A percentile compares a stretch with the other conserved stretches of the same genome.
These are phyloP conservation scores for Chaetomium olivaceum DNA, from an alignment of 2,329 filamentous ascomycete genomes.

Conservation along the genomic window DNA sequence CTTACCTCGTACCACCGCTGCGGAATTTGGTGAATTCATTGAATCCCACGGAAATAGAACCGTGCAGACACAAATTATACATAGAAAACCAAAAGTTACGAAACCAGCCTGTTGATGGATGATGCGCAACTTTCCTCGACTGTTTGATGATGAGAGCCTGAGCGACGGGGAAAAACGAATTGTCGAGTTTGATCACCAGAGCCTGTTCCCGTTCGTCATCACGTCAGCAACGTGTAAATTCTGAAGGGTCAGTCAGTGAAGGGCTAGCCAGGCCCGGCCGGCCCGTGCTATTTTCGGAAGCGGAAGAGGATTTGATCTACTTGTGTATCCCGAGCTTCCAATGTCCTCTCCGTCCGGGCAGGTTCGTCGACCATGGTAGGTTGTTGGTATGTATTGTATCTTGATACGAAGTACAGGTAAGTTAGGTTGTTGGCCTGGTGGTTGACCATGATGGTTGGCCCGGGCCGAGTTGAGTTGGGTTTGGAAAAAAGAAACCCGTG, in stretches of 20 bases:
- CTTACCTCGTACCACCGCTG: neutral
- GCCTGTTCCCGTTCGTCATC: neutral
- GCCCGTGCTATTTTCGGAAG: neutral
- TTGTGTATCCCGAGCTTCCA: neutral
- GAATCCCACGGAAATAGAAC: neutral
- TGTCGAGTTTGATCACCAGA: neutral
- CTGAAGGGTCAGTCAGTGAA: neutral
- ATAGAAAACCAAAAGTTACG: too few species aligned
- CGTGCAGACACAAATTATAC: neutral
- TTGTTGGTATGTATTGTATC: neutral
- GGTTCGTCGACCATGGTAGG: neutral
- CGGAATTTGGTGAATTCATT: neutral
- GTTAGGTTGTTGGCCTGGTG: too few species aligned
- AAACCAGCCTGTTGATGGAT: too few species aligned
- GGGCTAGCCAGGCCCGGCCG: neutral
- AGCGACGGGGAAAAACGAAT: neutral
- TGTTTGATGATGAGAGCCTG: neutral
- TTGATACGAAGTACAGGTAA: too few species aligned
- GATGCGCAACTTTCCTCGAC: too few species aligned
- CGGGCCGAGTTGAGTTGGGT: neutral
- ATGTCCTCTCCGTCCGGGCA: neutral
- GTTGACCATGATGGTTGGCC: neutral
- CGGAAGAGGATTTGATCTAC: neutral
- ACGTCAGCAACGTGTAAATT: neutral
- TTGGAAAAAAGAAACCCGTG: neutral